Evolutionary conservation across 768 basidiomycete species (phyloP).

Genomic region (Nidula microcarpa): DNA sequence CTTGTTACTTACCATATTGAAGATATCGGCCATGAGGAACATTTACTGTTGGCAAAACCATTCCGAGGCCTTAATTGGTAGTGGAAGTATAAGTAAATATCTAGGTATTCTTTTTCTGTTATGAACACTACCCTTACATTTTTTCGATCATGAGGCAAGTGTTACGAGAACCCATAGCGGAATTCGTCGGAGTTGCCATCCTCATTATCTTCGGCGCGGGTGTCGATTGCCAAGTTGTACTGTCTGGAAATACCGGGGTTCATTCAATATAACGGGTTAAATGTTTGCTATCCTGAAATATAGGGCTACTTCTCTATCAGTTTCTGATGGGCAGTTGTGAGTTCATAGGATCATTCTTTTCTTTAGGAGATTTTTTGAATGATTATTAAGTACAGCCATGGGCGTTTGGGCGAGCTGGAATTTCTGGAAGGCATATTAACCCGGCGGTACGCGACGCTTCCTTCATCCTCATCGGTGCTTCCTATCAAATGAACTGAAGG

Average conservation of each 20-base stretch:
- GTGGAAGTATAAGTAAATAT: constrained; percentile 23
- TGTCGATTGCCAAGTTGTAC: constrained; percentile 44
- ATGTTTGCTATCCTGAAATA: background rate
- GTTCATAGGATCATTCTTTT: background rate
- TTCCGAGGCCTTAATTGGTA: constrained; percentile 12
- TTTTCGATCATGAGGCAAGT: constrained; percentile 15
- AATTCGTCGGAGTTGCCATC: constrained; percentile 53
- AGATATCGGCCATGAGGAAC: background rate
- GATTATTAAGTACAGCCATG: constrained; percentile 41
- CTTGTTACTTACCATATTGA: background rate
- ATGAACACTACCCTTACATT: background rate
- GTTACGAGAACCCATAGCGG: constrained; percentile 39
- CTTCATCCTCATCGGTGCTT: background rate
- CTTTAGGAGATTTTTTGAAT: constrained; percentile 20
- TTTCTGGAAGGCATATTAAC: constrained; percentile 47
- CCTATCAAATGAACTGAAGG: constrained; percentile 21
- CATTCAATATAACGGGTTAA: background rate
- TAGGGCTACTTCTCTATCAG: constrained; percentile 39
- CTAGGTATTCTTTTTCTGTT: background rate
- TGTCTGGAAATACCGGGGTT: constrained; percentile 36
- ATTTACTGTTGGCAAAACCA: no score
- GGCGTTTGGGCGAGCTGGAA: constrained; percentile 46
- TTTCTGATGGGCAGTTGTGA: constrained; percentile 42
- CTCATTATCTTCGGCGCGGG: constrained; percentile 50
- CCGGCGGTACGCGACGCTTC: constrained; percentile 28